These are phyloP conservation scores for Solanum bulbocastanum DNA, from an alignment of 257 asterid species.

Conservation along the genomic window DNA sequence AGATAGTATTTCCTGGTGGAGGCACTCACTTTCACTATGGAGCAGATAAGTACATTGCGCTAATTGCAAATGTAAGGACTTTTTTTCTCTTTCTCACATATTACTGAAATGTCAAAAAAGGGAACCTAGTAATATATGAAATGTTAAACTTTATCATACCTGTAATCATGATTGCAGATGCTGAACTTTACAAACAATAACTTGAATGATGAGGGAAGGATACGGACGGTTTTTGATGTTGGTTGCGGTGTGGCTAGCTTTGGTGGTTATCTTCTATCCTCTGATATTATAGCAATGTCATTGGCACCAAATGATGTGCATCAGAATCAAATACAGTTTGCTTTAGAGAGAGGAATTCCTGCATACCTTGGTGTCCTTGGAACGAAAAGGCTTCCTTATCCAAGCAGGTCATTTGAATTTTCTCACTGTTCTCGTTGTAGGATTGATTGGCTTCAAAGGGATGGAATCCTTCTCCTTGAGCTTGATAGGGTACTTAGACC, in stretches of 20 bases:
- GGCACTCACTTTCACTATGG: slow-evolving; percentile 96
- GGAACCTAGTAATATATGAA: neutral
- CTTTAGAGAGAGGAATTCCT: slow-evolving; percentile 91
- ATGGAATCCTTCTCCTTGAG: slow-evolving; percentile 89
- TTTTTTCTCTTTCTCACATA: slow-evolving; percentile 4
- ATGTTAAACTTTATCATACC: slow-evolving; percentile 5
- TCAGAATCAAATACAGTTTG: slow-evolving; percentile 94
- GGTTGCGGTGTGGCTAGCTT: slow-evolving; percentile 98
- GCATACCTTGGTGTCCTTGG: slow-evolving; percentile 96
- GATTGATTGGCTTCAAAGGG: slow-evolving; percentile 93
- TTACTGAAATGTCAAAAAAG: neutral
- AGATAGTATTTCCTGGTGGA: slow-evolving; percentile 80
- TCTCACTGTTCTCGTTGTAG: slow-evolving; percentile 96
- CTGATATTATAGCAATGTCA: slow-evolving; percentile 79
- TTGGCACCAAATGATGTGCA: slow-evolving; percentile 93
- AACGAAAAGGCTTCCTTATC: slow-evolving; percentile 89
- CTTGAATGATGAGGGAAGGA: slow-evolving; percentile 63
- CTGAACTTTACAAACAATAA: slow-evolving; percentile 55
- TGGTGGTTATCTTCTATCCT: slow-evolving; percentile 89
- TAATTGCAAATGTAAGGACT: slow-evolving; percentile 71
- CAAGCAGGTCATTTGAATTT: slow-evolving; percentile 89
- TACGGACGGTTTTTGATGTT: slow-evolving; percentile 80
- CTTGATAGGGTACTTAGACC: slow-evolving; percentile 86
- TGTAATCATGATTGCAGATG: slow-evolving; percentile 42
- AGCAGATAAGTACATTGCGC: slow-evolving; percentile 82